Evolutionary conservation across 108 stramenopile species (phyloP), one percentile per base, ranked within the genome.

Genomic region (Nitzschia sp.): DNA sequence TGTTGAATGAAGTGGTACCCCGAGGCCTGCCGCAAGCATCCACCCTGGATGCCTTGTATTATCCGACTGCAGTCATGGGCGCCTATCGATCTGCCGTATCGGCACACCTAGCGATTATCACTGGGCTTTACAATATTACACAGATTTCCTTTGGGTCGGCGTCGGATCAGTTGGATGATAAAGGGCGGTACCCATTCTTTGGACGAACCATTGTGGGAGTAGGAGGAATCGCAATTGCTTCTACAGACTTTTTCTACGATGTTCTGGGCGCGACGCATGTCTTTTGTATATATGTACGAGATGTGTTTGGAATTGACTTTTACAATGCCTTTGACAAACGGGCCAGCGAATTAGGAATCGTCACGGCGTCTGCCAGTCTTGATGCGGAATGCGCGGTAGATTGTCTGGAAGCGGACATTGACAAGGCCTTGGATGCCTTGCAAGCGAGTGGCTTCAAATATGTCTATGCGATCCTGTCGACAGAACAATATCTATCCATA

Each of bases 11-110:
- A n/a, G n/a, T n/a, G n/a, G n/a, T n/a, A n/a, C n/a, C n/a, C n/a
- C n/a, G n/a, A n/a, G n/a, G n/a, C n/a, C n/a, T n/a, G n/a, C n/a
- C n/a, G n/a, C n/a, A n/a, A n/a, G n/a, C n/a, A n/a, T n/a, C n/a
- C n/a, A n/a, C n/a, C n/a, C n/a, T n/a, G n/a, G n/a, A n/a, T n/a
- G n/a, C n/a, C n/a, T n/a, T n/a, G n/a, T n/a, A n/a, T n/a, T n/a
- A n/a, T 47, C 78, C 86, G 5, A 70, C 75, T 59, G 86, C 81
- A 29, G 79, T 87, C 29, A 5, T 84, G 3, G 86, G 86, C 2
- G 81, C 68, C n/a, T 65, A 35, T 31, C 42, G 70, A 9, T 81
- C 79, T 9, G 18, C 76, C 0, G 75, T 84, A 9, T 75, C 76
- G 4, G 80, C 76, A 8, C 81, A 81, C 11, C 79, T 71, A 2